Base-by-base conservation (phyloP, 164 flowering plant genomes). In the Warburgia ugandensis region DNA sequence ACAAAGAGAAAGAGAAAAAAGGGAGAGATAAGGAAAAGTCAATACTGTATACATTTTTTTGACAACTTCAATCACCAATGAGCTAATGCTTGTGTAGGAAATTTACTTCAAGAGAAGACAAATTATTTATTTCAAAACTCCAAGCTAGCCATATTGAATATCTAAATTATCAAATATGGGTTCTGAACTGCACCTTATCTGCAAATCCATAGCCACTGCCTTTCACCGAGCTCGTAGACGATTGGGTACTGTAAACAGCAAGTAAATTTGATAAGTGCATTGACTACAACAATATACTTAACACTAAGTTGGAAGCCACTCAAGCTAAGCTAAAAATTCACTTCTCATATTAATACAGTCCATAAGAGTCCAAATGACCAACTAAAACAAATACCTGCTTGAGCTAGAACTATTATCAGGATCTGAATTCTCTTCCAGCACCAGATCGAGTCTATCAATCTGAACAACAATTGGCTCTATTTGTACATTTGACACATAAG, bases 171-270 rank as follows among this genome's bases (percentile, higher is more conserved):
- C n/a, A n/a, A n/a, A n/a, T n/a, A n/a, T n/a, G n/a, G n/a, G n/a
- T n/a, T n/a, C n/a, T n/a, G n/a, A n/a, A n/a, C n/a, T n/a, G 5
- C 26, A 92, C 99, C 99, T 88, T 92, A 65, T 92, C 99, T 19
- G 96, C 96, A 76, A 81, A 92, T 63, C 96, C 96, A 74, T 92
- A 92, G 35, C 99, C 96, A 29, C 80, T 79, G 31, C 94, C 80
- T 68, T 76, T 88, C 6, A 55, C 78, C 2, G 85, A 52, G 65
- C 80, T 74, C 30, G 84, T 39, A 6, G 84, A 55, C 33, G 92
- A 44, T 49, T 61, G 77, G 19, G 73, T 19, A 68, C 97, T 82
- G 72, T 26, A 57, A 73, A 14, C 56, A 49, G 36, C 3, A 23
- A 33, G 17, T 41, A 50, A 25, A 23, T 23, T 20, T 11, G 31